Percentiles rank a stretch among this genome's conserved stretches.
These are phyloP conservation scores for Lactuca saligna DNA, from an alignment of 129 eudicot species.

Conservation along the genomic window DNA sequence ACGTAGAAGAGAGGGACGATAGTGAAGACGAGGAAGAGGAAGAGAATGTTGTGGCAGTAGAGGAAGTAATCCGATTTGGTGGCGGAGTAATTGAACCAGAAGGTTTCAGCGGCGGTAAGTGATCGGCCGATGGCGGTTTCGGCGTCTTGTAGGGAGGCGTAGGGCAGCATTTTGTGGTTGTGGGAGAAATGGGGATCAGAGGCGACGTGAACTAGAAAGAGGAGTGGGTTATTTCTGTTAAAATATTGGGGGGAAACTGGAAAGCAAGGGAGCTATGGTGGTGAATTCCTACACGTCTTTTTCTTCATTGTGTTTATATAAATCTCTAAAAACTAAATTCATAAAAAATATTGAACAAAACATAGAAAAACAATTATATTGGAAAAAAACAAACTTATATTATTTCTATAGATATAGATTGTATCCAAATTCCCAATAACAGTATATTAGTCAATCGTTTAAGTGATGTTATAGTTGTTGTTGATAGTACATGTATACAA, in stretches of 20 bases:
- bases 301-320: not conserved
- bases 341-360: too few relatives aligned
- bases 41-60: constrained; percentile 83
- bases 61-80: constrained; percentile 77
- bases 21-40: constrained; percentile 67
- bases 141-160: constrained; percentile 51
- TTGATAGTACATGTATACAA: too few relatives aligned
- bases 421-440: too few relatives aligned
- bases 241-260: constrained; percentile 17
- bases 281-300: constrained; percentile 7
- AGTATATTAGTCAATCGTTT: too few relatives aligned
- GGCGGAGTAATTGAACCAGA: constrained; percentile 86
- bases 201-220: constrained; percentile 28
- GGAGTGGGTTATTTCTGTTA: not conserved
- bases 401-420: too few relatives aligned
- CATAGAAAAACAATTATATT: not conserved
- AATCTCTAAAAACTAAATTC: not conserved
- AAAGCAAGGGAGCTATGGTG: not conserved
- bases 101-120: constrained; percentile 60
- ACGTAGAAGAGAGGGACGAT: constrained; percentile 58
- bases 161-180: constrained; percentile 58
- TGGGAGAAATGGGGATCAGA: constrained; percentile 26
- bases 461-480: too few relatives aligned
- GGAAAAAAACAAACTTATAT: too few relatives aligned
- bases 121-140: constrained; percentile 61